Conservation (phyloP, 441 rosid genomes). For the Syzygium malaccense region DNA sequence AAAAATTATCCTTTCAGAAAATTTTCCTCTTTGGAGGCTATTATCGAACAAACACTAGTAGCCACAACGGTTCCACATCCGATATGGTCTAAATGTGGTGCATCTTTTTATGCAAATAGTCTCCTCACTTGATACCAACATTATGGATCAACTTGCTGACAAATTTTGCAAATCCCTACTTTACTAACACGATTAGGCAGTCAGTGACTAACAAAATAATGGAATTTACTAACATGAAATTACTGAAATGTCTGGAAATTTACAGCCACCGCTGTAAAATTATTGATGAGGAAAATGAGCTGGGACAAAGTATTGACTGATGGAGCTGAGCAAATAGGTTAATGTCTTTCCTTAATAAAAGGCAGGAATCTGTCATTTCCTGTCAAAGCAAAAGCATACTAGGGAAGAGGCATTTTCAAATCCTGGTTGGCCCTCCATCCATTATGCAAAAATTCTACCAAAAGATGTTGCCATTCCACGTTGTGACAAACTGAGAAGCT, state of each 20-base stretch:
- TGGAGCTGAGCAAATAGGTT: not conserved
- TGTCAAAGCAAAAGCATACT: not conserved
- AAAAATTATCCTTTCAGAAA: not conserved
- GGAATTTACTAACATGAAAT: not conserved
- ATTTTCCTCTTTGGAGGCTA: not conserved
- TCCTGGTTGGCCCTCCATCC: not conserved
- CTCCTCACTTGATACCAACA: not conserved
- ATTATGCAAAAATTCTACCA: not conserved
- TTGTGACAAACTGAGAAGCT: not conserved
- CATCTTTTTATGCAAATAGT: not conserved
- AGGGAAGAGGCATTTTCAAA: not conserved
- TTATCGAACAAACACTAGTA: not conserved
- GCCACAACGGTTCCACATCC: not conserved
- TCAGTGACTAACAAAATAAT: not conserved
- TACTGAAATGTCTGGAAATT: not conserved
- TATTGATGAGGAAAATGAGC: not conserved
- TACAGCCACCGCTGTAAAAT: rapidly evolving
- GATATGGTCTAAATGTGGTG: not conserved
- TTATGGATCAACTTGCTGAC: not conserved
- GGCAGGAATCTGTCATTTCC: not conserved
- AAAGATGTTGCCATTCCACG: not conserved
- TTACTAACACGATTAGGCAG: not conserved
- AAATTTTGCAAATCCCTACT: not conserved
- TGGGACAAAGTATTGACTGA: not conserved
- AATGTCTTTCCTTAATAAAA: not conserved